Conservation (phyloP, 2,329 filamentous ascomycete genomes). For the Trichoderma atrobrunneum region DNA sequence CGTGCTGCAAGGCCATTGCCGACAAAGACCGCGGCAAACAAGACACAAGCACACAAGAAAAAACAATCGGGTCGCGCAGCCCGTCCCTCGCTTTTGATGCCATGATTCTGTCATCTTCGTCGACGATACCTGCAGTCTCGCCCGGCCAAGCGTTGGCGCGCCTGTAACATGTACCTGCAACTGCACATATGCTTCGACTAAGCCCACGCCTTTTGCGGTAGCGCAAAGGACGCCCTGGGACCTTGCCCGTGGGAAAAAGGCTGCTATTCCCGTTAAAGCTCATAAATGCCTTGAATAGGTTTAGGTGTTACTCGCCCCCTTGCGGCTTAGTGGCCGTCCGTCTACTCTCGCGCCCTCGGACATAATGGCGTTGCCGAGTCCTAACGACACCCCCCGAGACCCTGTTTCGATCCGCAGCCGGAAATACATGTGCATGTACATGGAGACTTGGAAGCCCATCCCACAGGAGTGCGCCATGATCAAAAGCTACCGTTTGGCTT, state of each 20-base stretch:
- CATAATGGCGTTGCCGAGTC: constrained; percentile 40
- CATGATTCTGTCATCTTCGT: constrained; percentile 4
- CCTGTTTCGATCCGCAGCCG: constrained; percentile 11
- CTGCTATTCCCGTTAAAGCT: not conserved
- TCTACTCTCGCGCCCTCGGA: constrained; percentile 33
- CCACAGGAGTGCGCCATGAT: not conserved
- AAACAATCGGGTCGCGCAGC: not conserved
- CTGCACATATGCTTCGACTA: not conserved
- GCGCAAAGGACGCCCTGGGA: not conserved
- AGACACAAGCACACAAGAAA: too few species aligned
- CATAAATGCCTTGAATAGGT: not conserved
- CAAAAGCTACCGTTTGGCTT: not conserved
- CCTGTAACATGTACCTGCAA: not conserved
- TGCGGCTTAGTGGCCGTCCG: not conserved
- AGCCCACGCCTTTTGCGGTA: not conserved
- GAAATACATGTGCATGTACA: constrained; percentile 1
- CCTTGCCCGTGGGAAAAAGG: not conserved
- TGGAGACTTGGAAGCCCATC: not conserved
- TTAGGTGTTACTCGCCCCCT: not conserved
- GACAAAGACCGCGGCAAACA: not conserved
- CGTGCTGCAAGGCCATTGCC: not conserved
- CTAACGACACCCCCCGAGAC: constrained; percentile 21
- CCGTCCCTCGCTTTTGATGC: not conserved
- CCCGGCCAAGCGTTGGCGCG: not conserved
- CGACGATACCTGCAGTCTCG: not conserved